A percentile compares a stretch with the other conserved stretches of the same genome.
phyloP scores from a whole-genome alignment of 1,284 basidiomycete species.

The Chalciporus piperatoides region DNA sequence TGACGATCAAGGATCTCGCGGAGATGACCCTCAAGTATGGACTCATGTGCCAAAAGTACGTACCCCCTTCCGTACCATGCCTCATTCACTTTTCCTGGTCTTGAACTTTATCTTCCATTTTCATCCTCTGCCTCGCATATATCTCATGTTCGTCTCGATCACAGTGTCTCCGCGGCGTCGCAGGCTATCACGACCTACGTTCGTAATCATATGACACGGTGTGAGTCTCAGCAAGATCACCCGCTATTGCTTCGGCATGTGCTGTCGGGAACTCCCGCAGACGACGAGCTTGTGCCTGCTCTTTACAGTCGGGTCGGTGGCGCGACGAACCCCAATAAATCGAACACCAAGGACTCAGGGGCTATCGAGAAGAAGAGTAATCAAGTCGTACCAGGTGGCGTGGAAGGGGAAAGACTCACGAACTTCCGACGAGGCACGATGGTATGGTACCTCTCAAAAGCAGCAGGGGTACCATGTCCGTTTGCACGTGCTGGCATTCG shows the following conservation, averaged over 20 bases:
- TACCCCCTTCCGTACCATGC: conserved; percentile 21
- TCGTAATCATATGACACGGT: conserved; percentile 64
- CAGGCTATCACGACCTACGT: conserved; percentile 79
- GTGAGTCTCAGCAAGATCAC: conserved; percentile 64
- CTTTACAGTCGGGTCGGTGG: conserved; percentile 68
- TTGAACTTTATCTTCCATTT: conserved; percentile 6
- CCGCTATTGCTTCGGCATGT: conserved; percentile 69
- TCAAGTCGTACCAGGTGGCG: conserved; percentile 3
- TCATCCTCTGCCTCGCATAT: conserved; percentile 11
- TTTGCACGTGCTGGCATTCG: conserved; percentile 68
- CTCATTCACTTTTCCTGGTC: conserved; percentile 5
- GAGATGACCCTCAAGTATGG: conserved; percentile 63
- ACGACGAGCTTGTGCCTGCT: conserved; percentile 70
- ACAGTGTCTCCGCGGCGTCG: conserved; percentile 67
- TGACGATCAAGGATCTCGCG: conserved; percentile 79
- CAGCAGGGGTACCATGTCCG: conserved; percentile 69
- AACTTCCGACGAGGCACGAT: conserved; percentile 73
- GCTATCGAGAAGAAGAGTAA: conserved; percentile 10
- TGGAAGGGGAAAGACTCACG: conserved; percentile 47
- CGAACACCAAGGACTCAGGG: conserved; percentile 21
- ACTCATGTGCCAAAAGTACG: conserved; percentile 69
- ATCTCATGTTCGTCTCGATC: conserved; percentile 15
- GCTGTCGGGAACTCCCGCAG: conserved; percentile 63
- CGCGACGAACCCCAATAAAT: conserved; percentile 46
- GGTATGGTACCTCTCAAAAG: conserved; percentile 74